Evolutionary conservation across 139 green algal genomes (phyloP), one percentile per base, ranked within the genome.

Genomic region (Chloropicon primus): DNA sequence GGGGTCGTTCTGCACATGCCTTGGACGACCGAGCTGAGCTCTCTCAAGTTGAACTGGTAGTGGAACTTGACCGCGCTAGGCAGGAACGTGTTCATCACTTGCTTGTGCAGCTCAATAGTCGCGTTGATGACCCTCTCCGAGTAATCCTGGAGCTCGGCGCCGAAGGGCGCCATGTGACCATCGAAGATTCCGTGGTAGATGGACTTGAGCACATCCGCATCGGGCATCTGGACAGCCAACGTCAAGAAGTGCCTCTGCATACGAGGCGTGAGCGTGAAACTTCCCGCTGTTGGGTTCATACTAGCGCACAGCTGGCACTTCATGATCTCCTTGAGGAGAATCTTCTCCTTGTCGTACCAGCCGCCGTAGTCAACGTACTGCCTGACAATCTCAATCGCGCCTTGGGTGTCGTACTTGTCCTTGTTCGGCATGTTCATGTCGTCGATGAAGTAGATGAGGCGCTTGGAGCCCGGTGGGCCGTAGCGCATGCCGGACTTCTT

Each of bases 401-500:
- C 88, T 83, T 96, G 92, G 5, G 93, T 97, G 85, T 96, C 91
- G 72, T 97, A 97, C 86, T 97, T 97, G 88, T 97, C 93, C 17
- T 92, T 85, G 26, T 87, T 89, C 0, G 93, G 90, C 92, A 97
- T 95, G 85, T 96, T 97, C 76, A 93, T 86, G 85, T 96, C 92
- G 76, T 97, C 93, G 2, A 97, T 79, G 73, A 97, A 96, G 85
- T 93, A 97, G 1, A 97, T 85, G 22, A 96, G 82, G 23, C 84
- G 71, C 54, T n/a, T 54, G 21, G 80, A 83, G 21, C 92, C 92
- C 21, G 92, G 89, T 3, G 93, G 91, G 22, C 92, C 93, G 80
- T 88, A 97, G n/a, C 92, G 82, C 76, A 91, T 86, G n/a, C 92
- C 91, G 84, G 79, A 71, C 27, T 82, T 84, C n/a, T 84, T 78